A percentile compares a stretch with the other conserved stretches of the same genome.
Evolutionary conservation across 2,329 filamentous ascomycete genomes (phyloP).

Genomic region (Chrysoporthe puriensis): DNA sequence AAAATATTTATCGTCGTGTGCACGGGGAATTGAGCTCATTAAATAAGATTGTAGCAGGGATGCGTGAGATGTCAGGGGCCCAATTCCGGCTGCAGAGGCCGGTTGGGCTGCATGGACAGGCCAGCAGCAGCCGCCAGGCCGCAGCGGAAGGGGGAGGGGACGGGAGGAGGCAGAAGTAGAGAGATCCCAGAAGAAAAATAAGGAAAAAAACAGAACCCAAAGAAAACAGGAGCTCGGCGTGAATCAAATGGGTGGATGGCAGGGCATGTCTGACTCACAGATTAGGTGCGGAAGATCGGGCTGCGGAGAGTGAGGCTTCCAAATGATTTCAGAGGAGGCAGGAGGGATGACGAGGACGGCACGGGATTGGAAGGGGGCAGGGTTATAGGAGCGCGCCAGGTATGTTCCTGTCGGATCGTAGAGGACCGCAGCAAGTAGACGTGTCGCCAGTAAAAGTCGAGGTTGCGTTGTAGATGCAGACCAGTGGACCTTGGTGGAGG

Average conservation of each 20-base stretch:
- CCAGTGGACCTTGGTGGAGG: conserved; percentile 29
- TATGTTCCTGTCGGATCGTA: conserved; percentile 33
- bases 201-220: conserved; percentile 17
- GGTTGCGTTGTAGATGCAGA: conserved; percentile 26
- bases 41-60: conserved; percentile 28
- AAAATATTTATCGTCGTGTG: background rate
- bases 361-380: conserved; percentile 34
- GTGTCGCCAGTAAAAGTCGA: conserved; percentile 30
- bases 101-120: conserved; percentile 15
- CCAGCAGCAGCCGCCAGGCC: background rate
- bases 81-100: conserved; percentile 14
- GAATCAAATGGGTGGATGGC: conserved; percentile 23
- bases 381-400: conserved; percentile 33
- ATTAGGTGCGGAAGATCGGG: conserved; percentile 21
- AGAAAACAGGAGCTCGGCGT: background rate
- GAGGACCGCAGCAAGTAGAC: conserved; percentile 30
- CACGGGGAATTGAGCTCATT: conserved; percentile 21
- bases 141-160: background rate
- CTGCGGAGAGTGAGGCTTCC: conserved; percentile 29
- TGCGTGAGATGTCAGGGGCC: conserved; percentile 17
- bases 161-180: background rate
- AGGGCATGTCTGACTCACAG: conserved; percentile 37
- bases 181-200: conserved; percentile 17
- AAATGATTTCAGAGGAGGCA: conserved; percentile 18
- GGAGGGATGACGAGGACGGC: conserved; percentile 30